Base-by-base conservation (phyloP, 2,329 filamentous ascomycete species). In the Rosellinia necatrix region DNA sequence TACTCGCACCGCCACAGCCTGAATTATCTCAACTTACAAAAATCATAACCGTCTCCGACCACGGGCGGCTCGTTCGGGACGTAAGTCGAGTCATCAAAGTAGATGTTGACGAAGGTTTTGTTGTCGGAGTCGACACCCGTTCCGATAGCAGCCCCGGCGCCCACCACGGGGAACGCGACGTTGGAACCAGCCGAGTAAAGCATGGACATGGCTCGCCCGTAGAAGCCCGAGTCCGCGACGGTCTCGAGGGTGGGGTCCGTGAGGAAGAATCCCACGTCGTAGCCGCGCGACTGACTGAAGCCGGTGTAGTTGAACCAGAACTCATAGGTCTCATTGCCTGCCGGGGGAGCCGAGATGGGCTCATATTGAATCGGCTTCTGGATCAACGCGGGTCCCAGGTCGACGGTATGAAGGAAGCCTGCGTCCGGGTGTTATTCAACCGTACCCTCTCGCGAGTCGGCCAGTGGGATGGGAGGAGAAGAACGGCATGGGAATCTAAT, bases 271-370 rank as follows among this genome's bases (percentile, higher is more conserved):
- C 52, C 52, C 3, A 49, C n/a, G 24, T 15, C 10, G 22, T 49
- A 12, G 13, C 25, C 30, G 4, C 32, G 17, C 3, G 27, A 35
- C 15, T 48, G 21, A 22, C 29, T 43, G 29, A 6, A 13, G 2
- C 44, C 52, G 13, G 52, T 55, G 24, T 55, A 55, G 17, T 49
- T 55, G 17, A 55, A 55, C 37, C 44, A 55, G 38, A 55, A 55
- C 30, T 49, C 13, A 19, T 49, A 55, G 1, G 52, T 29, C 24
- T 12, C 12, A 24, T 49, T 49, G 52, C 52, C 52, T 24, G 3
- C 32, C 7, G 46, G 44, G 17, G 44, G 52, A 32, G 52, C 21
- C 13, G 38, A 38, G 12, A 49, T 43, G 1, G 52, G 15, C 46
- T 55, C 52, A 5, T 55, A 49, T 19, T 49, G 44, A 7, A 55